phyloP scores from a whole-genome alignment of 805 yeast species.

The Candida bentonensis region DNA sequence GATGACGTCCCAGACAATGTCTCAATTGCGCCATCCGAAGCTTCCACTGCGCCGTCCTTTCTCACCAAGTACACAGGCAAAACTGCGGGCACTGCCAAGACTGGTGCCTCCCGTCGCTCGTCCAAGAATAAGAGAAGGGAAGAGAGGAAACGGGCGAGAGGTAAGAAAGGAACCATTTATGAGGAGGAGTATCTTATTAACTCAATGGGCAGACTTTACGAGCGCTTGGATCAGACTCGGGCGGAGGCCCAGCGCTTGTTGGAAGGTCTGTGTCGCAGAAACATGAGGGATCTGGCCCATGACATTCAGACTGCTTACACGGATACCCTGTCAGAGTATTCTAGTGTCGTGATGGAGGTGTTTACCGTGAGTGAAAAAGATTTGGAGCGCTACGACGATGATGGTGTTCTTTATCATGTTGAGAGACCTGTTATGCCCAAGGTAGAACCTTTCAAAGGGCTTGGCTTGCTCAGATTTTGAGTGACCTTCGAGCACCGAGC shows the following conservation, averaged over 20 bases:
- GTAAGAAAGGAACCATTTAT: slow-evolving; percentile 93
- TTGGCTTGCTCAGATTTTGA: neutral
- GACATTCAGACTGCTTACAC: slow-evolving; percentile 58
- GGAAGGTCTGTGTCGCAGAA: slow-evolving; percentile 62
- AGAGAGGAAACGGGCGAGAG: slow-evolving; percentile 90
- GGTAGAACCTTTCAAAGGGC: neutral
- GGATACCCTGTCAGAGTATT: slow-evolving; percentile 41
- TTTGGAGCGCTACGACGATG: slow-evolving; percentile 77
- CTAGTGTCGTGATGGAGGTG: slow-evolving; percentile 57
- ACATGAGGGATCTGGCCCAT: slow-evolving; percentile 64
- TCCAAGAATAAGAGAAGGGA: slow-evolving; percentile 87
- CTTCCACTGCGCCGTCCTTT: slow-evolving; percentile 84
- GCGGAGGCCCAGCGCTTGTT: slow-evolving; percentile 62
- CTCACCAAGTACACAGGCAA: slow-evolving; percentile 95
- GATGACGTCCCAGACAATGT: slow-evolving; percentile 84
- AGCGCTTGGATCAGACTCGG: slow-evolving; percentile 60
- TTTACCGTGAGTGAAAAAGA: slow-evolving; percentile 73
- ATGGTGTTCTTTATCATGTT: slow-evolving; percentile 67
- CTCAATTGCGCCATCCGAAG: slow-evolving; percentile 86
- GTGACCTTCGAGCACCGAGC: too few species aligned
- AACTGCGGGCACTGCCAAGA: slow-evolving; percentile 88
- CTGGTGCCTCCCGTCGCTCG: slow-evolving; percentile 89
- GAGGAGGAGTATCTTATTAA: slow-evolving; percentile 90
- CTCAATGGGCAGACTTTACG: slow-evolving; percentile 78
- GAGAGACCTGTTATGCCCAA: slow-evolving; percentile 19